Percentiles rank a stretch among this genome's conserved stretches.
These are phyloP conservation scores for Croton laevigatus DNA, from an alignment of 441 rosid genomes.

Conservation along the genomic window DNA sequence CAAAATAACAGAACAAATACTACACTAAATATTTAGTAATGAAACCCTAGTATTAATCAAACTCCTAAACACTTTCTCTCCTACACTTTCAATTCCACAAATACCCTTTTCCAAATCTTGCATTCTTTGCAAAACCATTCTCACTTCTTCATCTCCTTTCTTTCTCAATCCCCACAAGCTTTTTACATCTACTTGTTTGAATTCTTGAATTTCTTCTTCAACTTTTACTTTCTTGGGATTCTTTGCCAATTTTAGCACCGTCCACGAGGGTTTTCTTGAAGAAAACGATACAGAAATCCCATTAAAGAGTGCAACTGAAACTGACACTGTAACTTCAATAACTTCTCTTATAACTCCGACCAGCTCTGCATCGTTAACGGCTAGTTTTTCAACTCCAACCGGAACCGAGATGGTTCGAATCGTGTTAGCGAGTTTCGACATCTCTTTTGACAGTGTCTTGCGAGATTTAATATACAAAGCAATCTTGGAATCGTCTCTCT, in stretches of 20 bases:
- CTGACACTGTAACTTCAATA: conserved; percentile 48
- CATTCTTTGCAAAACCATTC: conserved; percentile 47
- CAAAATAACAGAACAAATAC: not conserved
- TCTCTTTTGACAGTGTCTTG: conserved; percentile 45
- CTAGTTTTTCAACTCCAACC: conserved; percentile 17
- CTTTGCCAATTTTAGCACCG: conserved; percentile 31
- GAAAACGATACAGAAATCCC: conserved; percentile 42
- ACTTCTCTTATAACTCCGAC: conserved; percentile 43
- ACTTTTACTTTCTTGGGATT: conserved; percentile 32
- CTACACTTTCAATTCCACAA: conserved; percentile 38
- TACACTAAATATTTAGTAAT: conserved; percentile 39
- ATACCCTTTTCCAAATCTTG: conserved; percentile 50
- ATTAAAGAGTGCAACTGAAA: conserved; percentile 50
- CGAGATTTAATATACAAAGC: conserved; percentile 41
- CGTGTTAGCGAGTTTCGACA: conserved; percentile 41
- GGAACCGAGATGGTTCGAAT: conserved; percentile 32
- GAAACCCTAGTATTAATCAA: conserved; percentile 56
- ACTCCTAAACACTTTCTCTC: conserved; percentile 49
- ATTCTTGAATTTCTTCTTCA: conserved; percentile 51
- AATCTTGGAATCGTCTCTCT: conserved; percentile 51
- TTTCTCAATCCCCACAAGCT: conserved; percentile 49
- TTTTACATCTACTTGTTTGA: conserved; percentile 42
- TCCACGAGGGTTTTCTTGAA: conserved; percentile 37
- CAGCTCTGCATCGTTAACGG: conserved; percentile 42
- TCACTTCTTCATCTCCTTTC: conserved; percentile 59